phyloP scores from a whole-genome alignment of 2,329 filamentous ascomycete species.

The Teratosphaeriaceae sp. region DNA sequence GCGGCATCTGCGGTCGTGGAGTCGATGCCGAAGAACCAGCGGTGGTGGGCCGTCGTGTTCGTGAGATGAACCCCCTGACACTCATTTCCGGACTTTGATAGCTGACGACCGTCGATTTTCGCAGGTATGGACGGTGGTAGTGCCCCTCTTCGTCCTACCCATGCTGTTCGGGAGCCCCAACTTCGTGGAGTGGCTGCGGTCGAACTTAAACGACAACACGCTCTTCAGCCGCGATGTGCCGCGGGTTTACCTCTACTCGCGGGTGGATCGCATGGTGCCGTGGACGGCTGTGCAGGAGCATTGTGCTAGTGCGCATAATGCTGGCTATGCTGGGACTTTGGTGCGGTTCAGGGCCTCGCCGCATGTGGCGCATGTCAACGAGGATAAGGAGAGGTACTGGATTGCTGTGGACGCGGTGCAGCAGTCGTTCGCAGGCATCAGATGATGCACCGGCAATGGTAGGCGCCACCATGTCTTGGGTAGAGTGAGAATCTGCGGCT shows the following conservation, averaged over 20 bases:
- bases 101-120: no score
- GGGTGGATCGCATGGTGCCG: constrained; percentile 1
- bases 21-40: neutral
- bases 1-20: neutral
- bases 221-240: neutral
- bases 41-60: neutral
- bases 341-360: neutral
- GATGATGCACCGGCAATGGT: no score
- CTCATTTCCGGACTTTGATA: no score
- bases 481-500: no score
- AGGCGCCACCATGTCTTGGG: no score
- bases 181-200: neutral
- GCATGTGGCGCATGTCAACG: constrained; percentile 1
- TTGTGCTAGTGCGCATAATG: neutral
- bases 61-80: no score
- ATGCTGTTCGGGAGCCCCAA: neutral
- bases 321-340: neutral
- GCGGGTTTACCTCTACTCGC: neutral
- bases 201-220: neutral
- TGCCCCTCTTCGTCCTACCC: neutral
- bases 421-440: neutral
- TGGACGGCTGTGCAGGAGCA: neutral
- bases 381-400: constrained; percentile 2
- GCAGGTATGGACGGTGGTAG: neutral
- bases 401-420: neutral